Evolutionary conservation across 805 yeast genomes (phyloP), one percentile per base, ranked within the genome.

Genomic region (Pichia kluyveri): DNA sequence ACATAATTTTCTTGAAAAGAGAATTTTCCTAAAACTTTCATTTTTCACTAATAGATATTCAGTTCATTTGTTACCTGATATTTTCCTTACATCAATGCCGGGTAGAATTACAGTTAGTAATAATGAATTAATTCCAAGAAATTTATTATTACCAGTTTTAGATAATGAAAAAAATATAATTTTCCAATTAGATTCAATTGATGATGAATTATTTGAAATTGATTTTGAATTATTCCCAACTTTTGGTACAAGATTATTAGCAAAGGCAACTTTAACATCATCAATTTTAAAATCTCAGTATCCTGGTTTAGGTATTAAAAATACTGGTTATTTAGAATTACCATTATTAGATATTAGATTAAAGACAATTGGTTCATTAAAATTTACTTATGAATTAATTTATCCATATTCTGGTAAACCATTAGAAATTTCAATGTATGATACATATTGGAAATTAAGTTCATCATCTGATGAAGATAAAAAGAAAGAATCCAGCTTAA

Each of bases 371-470:
- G 99, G 99, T 14, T 84, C 82, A 50, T 66, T 91, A 41, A 74
- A 75, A 37, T 85, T 90, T 65, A 77, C 79, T 52, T 88, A 81
- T 66, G 90, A 87, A 58, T 77, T 91, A 3, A 86, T 91, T 44
- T 81, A 82, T 62, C 97, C 99, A n/a, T 93, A 83, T 61, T 72
- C 82, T 7, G 97, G 96, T 8, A 69, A 68, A 0, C 83, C 95
- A 5, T 69, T 91, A 50, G 97, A 90, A 63, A 84, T 95, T 40
- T 82, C 95, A 11, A 87, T 88, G 68, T 89, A 86, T 61, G 97
- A 90, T 60, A 91, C 98, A 0, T 91, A 91, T 66, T 91, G 99
- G 99, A 93, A 90, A 65, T 83, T 96, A 0, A 86, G 96, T 0
- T 76, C 83, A 41, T 78, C 61, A 9, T 57, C 61, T 1, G 59